phyloP scores from a whole-genome alignment of 805 yeast species.

The Saccharomycopsis schoenii region DNA sequence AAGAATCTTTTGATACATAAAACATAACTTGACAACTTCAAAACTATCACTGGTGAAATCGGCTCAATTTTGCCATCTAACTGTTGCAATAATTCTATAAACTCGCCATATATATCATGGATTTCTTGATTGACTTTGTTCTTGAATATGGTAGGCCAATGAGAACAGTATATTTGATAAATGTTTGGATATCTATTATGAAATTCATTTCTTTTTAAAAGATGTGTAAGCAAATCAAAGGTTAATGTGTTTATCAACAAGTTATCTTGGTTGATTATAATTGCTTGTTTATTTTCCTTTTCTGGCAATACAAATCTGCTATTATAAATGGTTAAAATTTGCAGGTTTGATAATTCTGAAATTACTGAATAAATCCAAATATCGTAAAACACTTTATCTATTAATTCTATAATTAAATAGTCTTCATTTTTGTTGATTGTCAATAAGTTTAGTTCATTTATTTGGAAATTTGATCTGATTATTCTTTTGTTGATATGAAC shows the following conservation, averaged over 20 bases:
- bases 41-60: background rate
- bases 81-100: background rate
- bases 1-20: constrained; percentile 13
- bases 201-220: constrained; percentile 13
- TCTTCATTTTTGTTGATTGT: constrained; percentile 21
- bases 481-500: constrained; percentile 1
- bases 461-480: constrained; percentile 4
- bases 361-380: constrained; percentile 27
- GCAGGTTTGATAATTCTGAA: constrained; percentile 11
- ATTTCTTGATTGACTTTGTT: constrained; percentile 6
- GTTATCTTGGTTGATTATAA: background rate
- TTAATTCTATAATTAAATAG: constrained; percentile 24
- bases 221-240: constrained; percentile 3
- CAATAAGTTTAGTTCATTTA: constrained; percentile 16
- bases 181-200: constrained; percentile 12
- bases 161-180: background rate
- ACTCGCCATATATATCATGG: constrained; percentile 3
- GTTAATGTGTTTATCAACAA: background rate
- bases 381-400: constrained; percentile 34
- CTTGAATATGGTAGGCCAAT: constrained; percentile 8
- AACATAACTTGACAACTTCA: constrained; percentile 13
- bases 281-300: background rate
- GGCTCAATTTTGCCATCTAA: background rate
- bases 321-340: constrained; percentile 6
- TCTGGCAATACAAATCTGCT: background rate